A percentile compares a stretch with the other conserved stretches of the same genome.
Conservation (phyloP, 495 filamentous ascomycete species). For the Penicillium soppii region DNA sequence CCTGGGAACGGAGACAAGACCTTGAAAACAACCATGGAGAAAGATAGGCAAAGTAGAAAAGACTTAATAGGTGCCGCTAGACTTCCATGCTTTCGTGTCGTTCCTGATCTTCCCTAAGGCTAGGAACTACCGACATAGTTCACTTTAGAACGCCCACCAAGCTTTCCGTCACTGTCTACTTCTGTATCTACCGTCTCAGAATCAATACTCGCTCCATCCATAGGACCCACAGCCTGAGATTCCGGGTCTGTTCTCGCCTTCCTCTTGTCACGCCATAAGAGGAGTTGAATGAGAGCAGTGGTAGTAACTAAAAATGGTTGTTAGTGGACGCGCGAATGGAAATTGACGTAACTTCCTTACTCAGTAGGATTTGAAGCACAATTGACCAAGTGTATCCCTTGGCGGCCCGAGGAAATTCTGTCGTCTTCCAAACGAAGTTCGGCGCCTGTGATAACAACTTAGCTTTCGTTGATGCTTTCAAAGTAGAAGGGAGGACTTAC, state of each 20-base stretch:
- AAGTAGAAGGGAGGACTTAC: constrained; percentile 13
- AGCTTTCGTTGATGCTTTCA: background rate
- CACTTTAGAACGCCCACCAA: background rate
- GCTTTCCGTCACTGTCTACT: background rate
- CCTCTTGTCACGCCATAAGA: constrained; percentile 4
- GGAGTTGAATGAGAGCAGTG: background rate
- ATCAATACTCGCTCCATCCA: too few relatives aligned
- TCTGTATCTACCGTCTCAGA: too few relatives aligned
- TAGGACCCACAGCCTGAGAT: background rate
- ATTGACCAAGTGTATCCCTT: constrained; percentile 36
- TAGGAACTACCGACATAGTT: background rate
- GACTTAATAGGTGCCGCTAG: too few relatives aligned
- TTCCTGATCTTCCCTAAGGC: background rate
- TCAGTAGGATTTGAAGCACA: constrained; percentile 23
- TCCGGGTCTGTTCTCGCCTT: background rate
- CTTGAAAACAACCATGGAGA: too few relatives aligned
- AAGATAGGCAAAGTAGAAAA: too few relatives aligned
- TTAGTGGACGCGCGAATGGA: background rate
- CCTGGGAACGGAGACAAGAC: too few relatives aligned
- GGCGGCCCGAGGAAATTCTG: constrained; percentile 32
- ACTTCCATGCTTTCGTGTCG: too few relatives aligned
- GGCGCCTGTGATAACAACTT: constrained; percentile 19
- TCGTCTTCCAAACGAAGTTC: constrained; percentile 41
- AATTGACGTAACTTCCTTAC: constrained; percentile 6
- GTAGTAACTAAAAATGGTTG: background rate